Evolutionary conservation across 2,329 filamentous ascomycete genomes (phyloP).

Genomic region (Dothideomycetes sp.): DNA sequence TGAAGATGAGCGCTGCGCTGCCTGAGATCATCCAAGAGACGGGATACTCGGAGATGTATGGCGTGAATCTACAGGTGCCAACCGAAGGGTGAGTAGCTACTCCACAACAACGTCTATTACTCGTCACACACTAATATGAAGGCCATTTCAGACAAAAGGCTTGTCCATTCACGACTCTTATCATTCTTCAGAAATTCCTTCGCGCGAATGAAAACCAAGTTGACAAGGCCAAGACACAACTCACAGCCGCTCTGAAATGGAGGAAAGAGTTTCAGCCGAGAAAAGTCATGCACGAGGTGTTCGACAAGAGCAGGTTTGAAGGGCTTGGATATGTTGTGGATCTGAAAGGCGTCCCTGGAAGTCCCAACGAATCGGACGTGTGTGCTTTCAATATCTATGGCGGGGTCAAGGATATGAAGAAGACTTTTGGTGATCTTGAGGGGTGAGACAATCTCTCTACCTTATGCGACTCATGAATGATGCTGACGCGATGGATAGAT

Average conservation of each 20-base stretch:
- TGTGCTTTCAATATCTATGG: constrained; percentile 94
- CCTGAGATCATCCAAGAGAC: constrained; percentile 45
- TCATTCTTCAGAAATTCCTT: constrained; percentile 87
- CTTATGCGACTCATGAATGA: too few relatives aligned
- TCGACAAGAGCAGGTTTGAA: constrained; percentile 59
- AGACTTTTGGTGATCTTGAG: constrained; percentile 70
- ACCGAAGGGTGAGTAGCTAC: constrained; percentile 14
- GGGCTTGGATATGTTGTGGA: constrained; percentile 71
- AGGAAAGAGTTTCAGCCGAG: constrained; percentile 64
- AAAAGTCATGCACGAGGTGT: constrained; percentile 50
- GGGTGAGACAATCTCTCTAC: constrained; percentile 49
- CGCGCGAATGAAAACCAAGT: constrained; percentile 76
- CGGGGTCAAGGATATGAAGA: constrained; percentile 66
- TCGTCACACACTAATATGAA: not conserved
- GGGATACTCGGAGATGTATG: constrained; percentile 74
- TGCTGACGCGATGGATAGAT: too few relatives aligned
- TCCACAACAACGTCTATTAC: constrained; percentile 22
- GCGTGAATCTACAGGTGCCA: constrained; percentile 49
- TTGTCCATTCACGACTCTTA: constrained; percentile 58
- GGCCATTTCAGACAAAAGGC: constrained; percentile 4
- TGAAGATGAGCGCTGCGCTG: constrained; percentile 48
- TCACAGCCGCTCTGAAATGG: constrained; percentile 72
- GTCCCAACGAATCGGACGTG: constrained; percentile 47
- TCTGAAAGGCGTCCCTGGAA: constrained; percentile 46
- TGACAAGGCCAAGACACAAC: constrained; percentile 63